Percentiles rank a stretch among this genome's conserved stretches.
Evolutionary conservation across 73 alveolate species (phyloP).

Genomic region (Paramecium biaurelia): DNA sequence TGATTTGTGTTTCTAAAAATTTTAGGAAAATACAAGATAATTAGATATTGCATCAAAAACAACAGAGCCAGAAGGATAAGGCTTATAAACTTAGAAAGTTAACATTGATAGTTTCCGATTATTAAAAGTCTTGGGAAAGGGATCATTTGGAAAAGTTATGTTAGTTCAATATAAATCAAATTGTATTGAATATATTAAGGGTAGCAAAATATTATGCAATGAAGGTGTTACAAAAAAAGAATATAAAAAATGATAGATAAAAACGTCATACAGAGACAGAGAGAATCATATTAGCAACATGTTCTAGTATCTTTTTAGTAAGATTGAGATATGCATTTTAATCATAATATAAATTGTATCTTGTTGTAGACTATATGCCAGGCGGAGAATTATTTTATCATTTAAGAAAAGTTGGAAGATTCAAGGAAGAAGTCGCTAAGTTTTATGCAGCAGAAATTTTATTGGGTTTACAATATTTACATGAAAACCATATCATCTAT

Average conservation of each 20-base stretch:
- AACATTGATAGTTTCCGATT: conserved; percentile 52
- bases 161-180: conserved; percentile 63
- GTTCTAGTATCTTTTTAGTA: conserved; percentile 77
- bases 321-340: conserved; percentile 83
- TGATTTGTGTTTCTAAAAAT: neutral
- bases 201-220: conserved; percentile 67
- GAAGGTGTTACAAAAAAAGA: conserved; percentile 67
- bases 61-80: neutral
- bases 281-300: conserved; percentile 75
- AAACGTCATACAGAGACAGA: conserved; percentile 80
- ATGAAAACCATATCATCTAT: conserved; percentile 76
- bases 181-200: neutral
- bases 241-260: conserved; percentile 60
- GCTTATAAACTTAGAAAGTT: neutral
- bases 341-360: conserved; percentile 83
- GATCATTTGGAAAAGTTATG: conserved; percentile 74
- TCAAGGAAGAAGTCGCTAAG: conserved; percentile 83
- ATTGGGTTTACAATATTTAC: conserved; percentile 80
- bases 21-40: neutral
- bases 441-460: conserved; percentile 84
- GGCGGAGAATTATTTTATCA: conserved; percentile 88
- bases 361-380: conserved; percentile 87
- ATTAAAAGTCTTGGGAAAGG: conserved; percentile 73
- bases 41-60: neutral
- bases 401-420: conserved; percentile 70